phyloP scores from a whole-genome alignment of 2,329 filamentous ascomycete species.

The Paradendryphiella salina region DNA sequence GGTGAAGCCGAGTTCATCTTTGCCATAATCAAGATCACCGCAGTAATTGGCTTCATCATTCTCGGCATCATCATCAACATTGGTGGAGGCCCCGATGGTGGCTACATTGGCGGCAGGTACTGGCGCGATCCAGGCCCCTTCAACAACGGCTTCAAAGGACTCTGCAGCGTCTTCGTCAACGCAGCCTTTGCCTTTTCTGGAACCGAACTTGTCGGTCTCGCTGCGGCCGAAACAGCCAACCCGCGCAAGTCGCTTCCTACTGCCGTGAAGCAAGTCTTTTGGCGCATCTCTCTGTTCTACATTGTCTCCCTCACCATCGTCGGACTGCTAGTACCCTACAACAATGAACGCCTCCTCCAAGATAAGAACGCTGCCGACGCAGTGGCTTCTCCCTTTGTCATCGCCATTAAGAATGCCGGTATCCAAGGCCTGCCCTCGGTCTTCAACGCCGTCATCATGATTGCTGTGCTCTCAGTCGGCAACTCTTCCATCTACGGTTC shows the following conservation, averaged over 20 bases:
- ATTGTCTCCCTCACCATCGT: constrained; percentile 79
- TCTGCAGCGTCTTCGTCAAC: constrained; percentile 76
- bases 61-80: constrained; percentile 84
- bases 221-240: constrained; percentile 77
- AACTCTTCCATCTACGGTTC: constrained; percentile 92
- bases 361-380: constrained; percentile 64
- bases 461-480: constrained; percentile 86
- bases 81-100: constrained; percentile 64
- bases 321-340: constrained; percentile 78
- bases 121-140: constrained; percentile 84
- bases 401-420: constrained; percentile 82
- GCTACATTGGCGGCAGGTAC: constrained; percentile 77
- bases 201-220: constrained; percentile 76
- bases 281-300: constrained; percentile 77
- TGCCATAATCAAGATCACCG: constrained; percentile 80
- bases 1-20: constrained; percentile 90
- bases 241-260: constrained; percentile 83
- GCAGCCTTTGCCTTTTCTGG: constrained; percentile 76
- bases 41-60: constrained; percentile 86
- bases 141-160: constrained; percentile 80
- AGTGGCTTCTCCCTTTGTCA: constrained; percentile 86
- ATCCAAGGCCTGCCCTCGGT: constrained; percentile 80
- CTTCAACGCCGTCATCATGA: constrained; percentile 94
- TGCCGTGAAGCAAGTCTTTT: constrained; percentile 93
- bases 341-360: constrained; percentile 65